These are phyloP conservation scores for Polygonum maritimum DNA, from an alignment of 148 eudicot species.

Conservation along the genomic window DNA sequence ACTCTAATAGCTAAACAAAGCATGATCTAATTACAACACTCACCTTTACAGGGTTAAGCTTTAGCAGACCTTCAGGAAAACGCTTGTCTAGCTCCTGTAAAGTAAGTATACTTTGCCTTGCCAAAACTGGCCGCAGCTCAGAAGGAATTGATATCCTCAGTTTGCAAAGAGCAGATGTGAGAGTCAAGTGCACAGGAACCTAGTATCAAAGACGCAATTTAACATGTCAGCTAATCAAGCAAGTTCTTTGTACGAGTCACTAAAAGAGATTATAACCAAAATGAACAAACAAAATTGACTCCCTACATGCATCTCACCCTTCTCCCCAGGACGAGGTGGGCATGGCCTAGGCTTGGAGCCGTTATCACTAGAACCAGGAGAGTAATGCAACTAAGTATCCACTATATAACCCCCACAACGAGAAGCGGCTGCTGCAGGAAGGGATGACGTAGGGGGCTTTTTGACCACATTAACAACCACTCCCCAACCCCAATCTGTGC, in stretches of 20 bases:
- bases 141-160: constrained; percentile 46
- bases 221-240: constrained; percentile 9
- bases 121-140: constrained; percentile 85
- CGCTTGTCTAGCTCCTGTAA: constrained; percentile 84
- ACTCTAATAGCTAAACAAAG: background rate
- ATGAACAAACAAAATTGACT: constrained; percentile 17
- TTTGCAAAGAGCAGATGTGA: constrained; percentile 73
- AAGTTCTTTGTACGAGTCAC: background rate
- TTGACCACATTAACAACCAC: constrained; percentile 96
- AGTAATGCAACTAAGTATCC: constrained; percentile 91
- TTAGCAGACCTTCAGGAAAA: constrained; percentile 87
- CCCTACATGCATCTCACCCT: constrained; percentile 99
- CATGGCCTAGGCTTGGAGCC: no score
- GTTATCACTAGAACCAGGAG: constrained; percentile 72
- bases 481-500: constrained; percentile 99
- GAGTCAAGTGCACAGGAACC: constrained; percentile 95
- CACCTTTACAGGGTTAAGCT: constrained; percentile 82
- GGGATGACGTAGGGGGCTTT: constrained; percentile 43
- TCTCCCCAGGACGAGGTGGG: constrained; percentile 96
- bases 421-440: constrained; percentile 41
- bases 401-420: constrained; percentile 76
- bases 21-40: background rate
- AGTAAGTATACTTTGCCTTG: constrained; percentile 74
- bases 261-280: background rate
- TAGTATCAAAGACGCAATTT: constrained; percentile 15